These are phyloP conservation scores for Serpula lacrymans DNA, from an alignment of 768 basidiomycete genomes.

Conservation along the genomic window DNA sequence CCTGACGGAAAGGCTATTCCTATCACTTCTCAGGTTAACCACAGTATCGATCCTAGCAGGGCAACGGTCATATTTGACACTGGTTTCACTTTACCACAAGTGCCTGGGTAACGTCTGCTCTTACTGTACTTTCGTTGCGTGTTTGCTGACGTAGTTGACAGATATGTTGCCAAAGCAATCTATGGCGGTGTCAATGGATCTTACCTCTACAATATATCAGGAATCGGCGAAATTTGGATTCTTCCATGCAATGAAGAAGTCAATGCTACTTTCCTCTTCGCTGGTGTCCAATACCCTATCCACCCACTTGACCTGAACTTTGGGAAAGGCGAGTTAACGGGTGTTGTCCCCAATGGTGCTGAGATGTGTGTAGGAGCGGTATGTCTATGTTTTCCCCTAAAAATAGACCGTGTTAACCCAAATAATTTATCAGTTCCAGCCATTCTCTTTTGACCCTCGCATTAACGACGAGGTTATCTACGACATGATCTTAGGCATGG, in stretches of 20 bases:
- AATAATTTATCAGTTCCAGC: constrained; percentile 55
- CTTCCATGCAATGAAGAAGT: constrained; percentile 63
- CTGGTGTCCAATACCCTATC: constrained; percentile 52
- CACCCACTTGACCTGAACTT: constrained; percentile 62
- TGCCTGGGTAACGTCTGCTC: constrained; percentile 42
- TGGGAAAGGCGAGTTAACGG: constrained; percentile 13
- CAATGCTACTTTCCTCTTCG: constrained; percentile 64
- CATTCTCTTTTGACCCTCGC: constrained; percentile 49
- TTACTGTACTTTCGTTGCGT: constrained; percentile 7
- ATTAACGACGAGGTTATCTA: constrained; percentile 23
- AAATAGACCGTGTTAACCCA: not conserved
- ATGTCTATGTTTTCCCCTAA: constrained; percentile 12
- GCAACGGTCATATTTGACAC: constrained; percentile 65
- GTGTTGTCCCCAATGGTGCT: constrained; percentile 23
- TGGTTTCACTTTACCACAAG: constrained; percentile 66
- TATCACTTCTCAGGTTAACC: constrained; percentile 42
- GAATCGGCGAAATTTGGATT: constrained; percentile 49
- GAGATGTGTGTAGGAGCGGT: constrained; percentile 43
- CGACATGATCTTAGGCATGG: constrained; percentile 72
- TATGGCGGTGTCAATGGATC: constrained; percentile 57
- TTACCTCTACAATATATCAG: constrained; percentile 36
- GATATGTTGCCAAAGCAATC: constrained; percentile 54
- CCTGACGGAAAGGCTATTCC: constrained; percentile 52
- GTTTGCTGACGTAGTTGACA: constrained; percentile 21
- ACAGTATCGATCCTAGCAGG: constrained; percentile 39